Percentiles rank a stretch among this genome's conserved stretches.
phyloP scores from a whole-genome alignment of 176 grass and related monocot species.

The Puya raimondii region DNA sequence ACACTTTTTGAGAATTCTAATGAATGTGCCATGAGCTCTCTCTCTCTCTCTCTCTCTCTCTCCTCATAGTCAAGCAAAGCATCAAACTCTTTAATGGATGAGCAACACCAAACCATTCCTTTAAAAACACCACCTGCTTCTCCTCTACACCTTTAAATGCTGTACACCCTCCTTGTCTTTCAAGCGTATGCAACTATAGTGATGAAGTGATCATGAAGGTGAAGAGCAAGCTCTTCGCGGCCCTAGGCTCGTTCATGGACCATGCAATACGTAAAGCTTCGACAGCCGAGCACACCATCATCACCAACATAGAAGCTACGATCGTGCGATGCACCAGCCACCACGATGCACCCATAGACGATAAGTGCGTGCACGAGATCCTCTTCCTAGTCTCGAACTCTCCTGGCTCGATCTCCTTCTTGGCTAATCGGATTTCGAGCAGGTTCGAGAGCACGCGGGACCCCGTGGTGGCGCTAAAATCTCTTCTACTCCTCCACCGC shows the following conservation, averaged over 20 bases:
- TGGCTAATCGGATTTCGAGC: conserved; percentile 62
- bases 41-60: neutral
- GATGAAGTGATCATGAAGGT: conserved; percentile 69
- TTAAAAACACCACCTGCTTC: neutral
- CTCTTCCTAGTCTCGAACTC: conserved; percentile 92
- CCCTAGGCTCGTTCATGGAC: conserved; percentile 66
- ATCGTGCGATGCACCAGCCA: conserved; percentile 51
- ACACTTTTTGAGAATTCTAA: conserved; percentile 33
- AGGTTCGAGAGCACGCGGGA: conserved; percentile 40
- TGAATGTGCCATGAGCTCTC: conserved; percentile 31
- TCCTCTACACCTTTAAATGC: conserved; percentile 8
- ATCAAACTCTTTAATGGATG: neutral
- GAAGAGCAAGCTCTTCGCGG: conserved; percentile 63
- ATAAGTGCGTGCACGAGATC: conserved; percentile 70
- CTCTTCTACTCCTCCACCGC: conserved; percentile 68
- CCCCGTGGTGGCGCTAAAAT: conserved; percentile 41
- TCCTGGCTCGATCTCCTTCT: conserved; percentile 78
- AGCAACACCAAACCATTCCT: neutral
- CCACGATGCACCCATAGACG: conserved; percentile 18
- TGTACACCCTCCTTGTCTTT: conserved; percentile 12
- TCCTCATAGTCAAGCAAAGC: neutral
- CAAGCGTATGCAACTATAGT: conserved; percentile 19
- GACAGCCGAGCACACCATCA: conserved; percentile 34
- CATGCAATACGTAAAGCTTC: conserved; percentile 17
- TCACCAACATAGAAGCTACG: conserved; percentile 58